These are phyloP conservation scores for Cicer yamashitae DNA, from an alignment of 306 rosid genomes.

Conservation along the genomic window DNA sequence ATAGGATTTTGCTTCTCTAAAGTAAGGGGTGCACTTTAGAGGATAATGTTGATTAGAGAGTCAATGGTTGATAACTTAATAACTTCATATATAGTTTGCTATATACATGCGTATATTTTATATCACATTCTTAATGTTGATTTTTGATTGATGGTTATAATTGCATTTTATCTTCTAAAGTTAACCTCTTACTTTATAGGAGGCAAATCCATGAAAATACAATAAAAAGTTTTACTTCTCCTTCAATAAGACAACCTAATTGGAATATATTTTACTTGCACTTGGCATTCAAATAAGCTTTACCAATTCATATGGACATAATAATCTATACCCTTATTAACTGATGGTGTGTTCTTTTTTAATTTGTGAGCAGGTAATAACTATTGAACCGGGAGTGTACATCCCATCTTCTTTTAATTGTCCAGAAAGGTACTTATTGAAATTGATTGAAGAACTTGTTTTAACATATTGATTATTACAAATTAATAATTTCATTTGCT, in stretches of 20 bases:
- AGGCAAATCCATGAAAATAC: background rate
- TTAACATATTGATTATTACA: constrained; percentile 35
- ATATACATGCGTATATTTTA: background rate
- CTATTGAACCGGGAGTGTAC: constrained; percentile 94
- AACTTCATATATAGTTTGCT: background rate
- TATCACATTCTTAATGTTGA: background rate
- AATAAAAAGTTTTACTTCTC: background rate
- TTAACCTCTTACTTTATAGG: background rate
- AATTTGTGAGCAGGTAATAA: constrained; percentile 70
- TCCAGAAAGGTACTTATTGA: constrained; percentile 66
- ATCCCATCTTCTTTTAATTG: constrained; percentile 70
- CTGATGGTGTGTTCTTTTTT: constrained; percentile 26
- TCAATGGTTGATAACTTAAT: background rate
- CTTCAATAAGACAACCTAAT: background rate
- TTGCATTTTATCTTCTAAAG: background rate
- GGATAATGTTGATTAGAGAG: background rate
- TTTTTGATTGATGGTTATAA: background rate
- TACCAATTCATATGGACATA: constrained; percentile 7
- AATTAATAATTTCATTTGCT: constrained; percentile 32
- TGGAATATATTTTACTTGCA: background rate
- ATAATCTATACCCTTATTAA: constrained; percentile 6
- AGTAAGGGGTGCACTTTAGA: background rate
- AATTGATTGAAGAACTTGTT: constrained; percentile 33
- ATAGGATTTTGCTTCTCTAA: background rate
- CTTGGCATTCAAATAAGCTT: background rate